Base-by-base conservation (phyloP, 2,329 filamentous ascomycete genomes). In the Ascochyta viciae-villosae region DNA sequence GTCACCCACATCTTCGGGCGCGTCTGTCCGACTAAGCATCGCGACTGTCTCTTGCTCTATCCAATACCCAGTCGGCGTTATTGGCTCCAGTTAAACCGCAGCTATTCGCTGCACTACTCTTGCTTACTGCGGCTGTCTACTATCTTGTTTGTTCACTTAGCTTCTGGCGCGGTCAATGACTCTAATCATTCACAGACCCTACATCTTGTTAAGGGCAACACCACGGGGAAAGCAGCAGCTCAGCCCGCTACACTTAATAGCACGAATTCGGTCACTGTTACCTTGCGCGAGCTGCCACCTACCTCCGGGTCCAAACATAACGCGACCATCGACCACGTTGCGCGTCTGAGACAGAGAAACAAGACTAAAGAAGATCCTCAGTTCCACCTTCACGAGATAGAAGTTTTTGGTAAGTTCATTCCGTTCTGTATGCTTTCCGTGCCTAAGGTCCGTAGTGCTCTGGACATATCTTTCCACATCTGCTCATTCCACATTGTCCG, bases 201-300 rank as follows among this genome's bases (percentile, higher is more conserved):
- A 51, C 38, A 52, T 50, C 29, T 29, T 26, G 50, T 44, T 39
- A 50, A 49, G 40, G 48, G 48, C 51, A 39, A 40, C 47, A 54
- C 60, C 49, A 51, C 50, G 40, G 23, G 46, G 42, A 31, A 39
- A 51, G 24, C 43, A 39, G 35, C 16, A 24, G 40, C 24, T 24
- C 38, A 42, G 33, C 44, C 45, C 49, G 6, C 22, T 27, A 40
- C 13, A 39, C 6, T 15, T 7, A 22, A 22, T n/a, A 15, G n/a
- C 34, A 41, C n/a, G 13, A 19, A 19, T 15, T 37, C 22, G 23
- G 12, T 27, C n/a, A 15, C 24, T 27, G 5, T 6, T 10, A n/a
- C n/a, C 39, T 26, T 39, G 19, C 33, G 34, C 33, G 23, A 16
- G 29, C 8, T 6, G 10, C 26, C 6, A 24, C 6, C 16, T 44